phyloP scores from a whole-genome alignment of 768 basidiomycete species.

The Kwoniella heveanensis region DNA sequence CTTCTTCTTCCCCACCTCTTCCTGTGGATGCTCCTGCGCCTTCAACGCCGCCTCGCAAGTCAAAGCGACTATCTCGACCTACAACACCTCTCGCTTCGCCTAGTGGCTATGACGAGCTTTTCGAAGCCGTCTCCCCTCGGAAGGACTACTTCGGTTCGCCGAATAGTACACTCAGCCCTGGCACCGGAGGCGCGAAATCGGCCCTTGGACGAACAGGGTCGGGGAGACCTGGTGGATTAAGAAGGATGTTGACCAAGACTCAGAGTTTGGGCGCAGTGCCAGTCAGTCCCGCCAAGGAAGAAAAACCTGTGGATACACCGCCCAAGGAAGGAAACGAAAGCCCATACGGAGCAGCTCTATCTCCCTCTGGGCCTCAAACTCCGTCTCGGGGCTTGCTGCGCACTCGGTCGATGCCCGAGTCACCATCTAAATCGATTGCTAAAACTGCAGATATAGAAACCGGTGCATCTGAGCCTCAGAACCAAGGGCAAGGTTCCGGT shows the following conservation, averaged over 20 bases:
- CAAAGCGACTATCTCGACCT: constrained; percentile 7
- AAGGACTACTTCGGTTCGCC: constrained; percentile 20
- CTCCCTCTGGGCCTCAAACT: constrained; percentile 17
- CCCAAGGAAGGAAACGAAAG: neutral
- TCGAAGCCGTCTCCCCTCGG: constrained; percentile 29
- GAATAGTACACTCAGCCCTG: neutral
- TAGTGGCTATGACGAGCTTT: constrained; percentile 27
- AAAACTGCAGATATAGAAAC: neutral
- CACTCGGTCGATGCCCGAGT: constrained; percentile 24
- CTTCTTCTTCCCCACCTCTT: constrained; percentile 16
- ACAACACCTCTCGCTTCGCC: constrained; percentile 31
- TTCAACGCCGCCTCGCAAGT: constrained; percentile 16
- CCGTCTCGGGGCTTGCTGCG: constrained; percentile 14
- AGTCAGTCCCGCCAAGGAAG: constrained; percentile 6
- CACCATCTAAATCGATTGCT: constrained; percentile 16
- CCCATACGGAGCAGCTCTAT: constrained; percentile 9
- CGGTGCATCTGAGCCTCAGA: neutral
- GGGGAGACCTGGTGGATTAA: constrained; percentile 22
- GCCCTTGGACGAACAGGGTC: neutral
- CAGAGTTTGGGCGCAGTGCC: constrained; percentile 34
- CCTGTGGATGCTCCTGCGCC: constrained; percentile 12
- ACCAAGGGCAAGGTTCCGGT: constrained; percentile 13
- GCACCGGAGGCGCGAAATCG: neutral
- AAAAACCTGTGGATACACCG: neutral
- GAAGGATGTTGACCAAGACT: constrained; percentile 44